Evolutionary conservation across 257 asterid genomes (phyloP).

Genomic region (Anisodus tanguticus): DNA sequence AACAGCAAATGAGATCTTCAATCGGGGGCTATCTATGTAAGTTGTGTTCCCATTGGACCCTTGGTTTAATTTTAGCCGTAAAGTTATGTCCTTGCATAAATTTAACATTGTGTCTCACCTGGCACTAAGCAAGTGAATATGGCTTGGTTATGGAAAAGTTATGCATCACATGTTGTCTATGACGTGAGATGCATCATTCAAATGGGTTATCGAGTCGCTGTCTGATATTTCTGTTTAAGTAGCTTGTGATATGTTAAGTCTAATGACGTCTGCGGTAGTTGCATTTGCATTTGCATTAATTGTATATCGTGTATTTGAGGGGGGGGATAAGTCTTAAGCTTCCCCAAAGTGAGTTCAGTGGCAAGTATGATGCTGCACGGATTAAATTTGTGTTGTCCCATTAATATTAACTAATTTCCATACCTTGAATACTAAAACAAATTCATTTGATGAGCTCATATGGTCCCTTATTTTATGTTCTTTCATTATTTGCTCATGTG

Average conservation of each 20-base stretch:
- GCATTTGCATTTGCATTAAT: neutral
- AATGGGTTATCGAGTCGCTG: too few species aligned
- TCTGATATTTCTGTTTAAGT: neutral
- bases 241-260: conserved; percentile 3
- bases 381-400: neutral
- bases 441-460: neutral
- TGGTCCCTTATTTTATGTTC: neutral
- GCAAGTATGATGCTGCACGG: neutral
- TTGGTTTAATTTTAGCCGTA: conserved; percentile 1
- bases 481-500: neutral
- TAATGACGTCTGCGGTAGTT: neutral
- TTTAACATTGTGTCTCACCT: neutral
- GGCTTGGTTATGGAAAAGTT: neutral
- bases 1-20: conserved; percentile 86
- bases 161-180: neutral
- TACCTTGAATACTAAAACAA: neutral
- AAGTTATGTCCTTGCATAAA: neutral
- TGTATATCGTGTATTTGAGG: neutral
- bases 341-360: neutral
- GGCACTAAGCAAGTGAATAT: neutral
- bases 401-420: too few species aligned
- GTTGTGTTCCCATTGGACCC: conserved; percentile 33
- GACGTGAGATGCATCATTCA: too few species aligned
- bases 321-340: neutral
- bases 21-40: conserved; percentile 85